These are phyloP conservation scores for Cystobasidiaceae sp. DNA, from an alignment of 1,284 basidiomycete species.

Conservation along the genomic window DNA sequence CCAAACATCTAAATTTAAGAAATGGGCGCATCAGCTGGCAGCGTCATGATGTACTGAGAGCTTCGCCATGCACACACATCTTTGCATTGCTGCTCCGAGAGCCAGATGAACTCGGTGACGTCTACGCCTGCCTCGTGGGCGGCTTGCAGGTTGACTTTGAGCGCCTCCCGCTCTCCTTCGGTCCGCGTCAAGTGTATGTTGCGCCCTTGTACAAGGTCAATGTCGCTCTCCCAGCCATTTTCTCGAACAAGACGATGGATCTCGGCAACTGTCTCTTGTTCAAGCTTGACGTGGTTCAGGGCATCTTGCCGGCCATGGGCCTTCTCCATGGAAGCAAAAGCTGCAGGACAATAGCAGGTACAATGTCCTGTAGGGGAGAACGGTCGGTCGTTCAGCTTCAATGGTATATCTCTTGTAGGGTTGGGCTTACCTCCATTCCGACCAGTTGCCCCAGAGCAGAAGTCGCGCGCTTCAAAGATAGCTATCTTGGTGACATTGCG, in stretches of 20 bases:
- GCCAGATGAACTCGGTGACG: conserved; percentile 52
- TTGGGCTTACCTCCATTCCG: conserved; percentile 33
- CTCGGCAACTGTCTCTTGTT: conserved; percentile 55
- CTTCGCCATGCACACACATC: too few species aligned
- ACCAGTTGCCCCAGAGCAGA: conserved; percentile 78
- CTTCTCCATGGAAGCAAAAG: conserved; percentile 50
- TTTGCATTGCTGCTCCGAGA: conserved; percentile 53
- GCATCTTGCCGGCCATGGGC: conserved; percentile 57
- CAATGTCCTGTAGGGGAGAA: conserved; percentile 56
- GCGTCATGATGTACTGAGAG: too few species aligned
- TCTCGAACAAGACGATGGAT: conserved; percentile 55
- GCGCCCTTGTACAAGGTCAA: conserved; percentile 62
- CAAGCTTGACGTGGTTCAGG: conserved; percentile 55
- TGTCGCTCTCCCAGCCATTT: conserved; percentile 51
- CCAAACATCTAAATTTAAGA: conserved; percentile 43
- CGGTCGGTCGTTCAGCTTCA: neutral
- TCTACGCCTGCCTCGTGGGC: conserved; percentile 57
- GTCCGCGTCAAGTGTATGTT: conserved; percentile 57
- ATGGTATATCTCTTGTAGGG: neutral
- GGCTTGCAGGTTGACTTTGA: conserved; percentile 53
- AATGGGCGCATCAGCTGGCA: too few species aligned
- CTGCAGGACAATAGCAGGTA: conserved; percentile 54
- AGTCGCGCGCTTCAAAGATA: conserved; percentile 68
- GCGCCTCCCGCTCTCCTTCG: conserved; percentile 49
- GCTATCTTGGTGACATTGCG: conserved; percentile 46